Percentiles rank a stretch among this genome's conserved stretches.
These are phyloP conservation scores for Syncephalis fuscata DNA, from an alignment of 371 early-diverging fungal species.

Conservation along the genomic window DNA sequence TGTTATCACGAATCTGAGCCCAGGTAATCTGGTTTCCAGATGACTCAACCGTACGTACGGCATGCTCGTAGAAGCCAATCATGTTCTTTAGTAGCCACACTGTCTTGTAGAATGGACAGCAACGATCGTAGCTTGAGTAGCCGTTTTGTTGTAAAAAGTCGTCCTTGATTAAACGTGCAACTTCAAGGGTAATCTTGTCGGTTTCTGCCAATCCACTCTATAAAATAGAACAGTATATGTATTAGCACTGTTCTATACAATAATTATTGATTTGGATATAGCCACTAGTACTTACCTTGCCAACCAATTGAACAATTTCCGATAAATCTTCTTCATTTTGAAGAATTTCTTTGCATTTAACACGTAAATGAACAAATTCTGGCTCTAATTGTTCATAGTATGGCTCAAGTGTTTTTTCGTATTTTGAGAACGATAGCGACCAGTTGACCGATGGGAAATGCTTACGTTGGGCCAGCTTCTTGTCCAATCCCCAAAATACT, in stretches of 20 bases:
- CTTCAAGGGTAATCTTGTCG: slow-evolving; percentile 98
- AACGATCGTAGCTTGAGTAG: slow-evolving; percentile 98
- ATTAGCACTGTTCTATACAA: no score
- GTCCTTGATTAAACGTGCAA: slow-evolving; percentile 98
- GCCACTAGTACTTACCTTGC: slow-evolving; percentile 40
- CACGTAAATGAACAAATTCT: slow-evolving; percentile 82
- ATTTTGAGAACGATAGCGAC: slow-evolving; percentile 98
- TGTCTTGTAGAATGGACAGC: slow-evolving; percentile 99
- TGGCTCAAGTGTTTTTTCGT: slow-evolving; percentile 90
- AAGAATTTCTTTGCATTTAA: slow-evolving; percentile 95
- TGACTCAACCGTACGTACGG: slow-evolving; percentile 85
- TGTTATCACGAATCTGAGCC: slow-evolving; percentile 85
- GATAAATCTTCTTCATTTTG: slow-evolving; percentile 98
- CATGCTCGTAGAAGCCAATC: slow-evolving; percentile 91
- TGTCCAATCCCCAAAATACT: slow-evolving; percentile 99
- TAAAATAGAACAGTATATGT: slow-evolving; percentile 12
- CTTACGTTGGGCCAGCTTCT: slow-evolving; percentile 99
- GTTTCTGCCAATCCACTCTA: slow-evolving; percentile 85
- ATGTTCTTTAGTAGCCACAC: slow-evolving; percentile 98
- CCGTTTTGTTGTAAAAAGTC: slow-evolving; percentile 99
- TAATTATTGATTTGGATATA: no score
- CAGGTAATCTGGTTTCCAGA: slow-evolving; percentile 84
- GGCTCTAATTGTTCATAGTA: slow-evolving; percentile 93
- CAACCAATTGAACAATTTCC: slow-evolving; percentile 99
- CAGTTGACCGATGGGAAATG: slow-evolving; percentile 99